Evolutionary conservation across 805 yeast genomes (phyloP).

Genomic region (Peterozyma toletana): DNA sequence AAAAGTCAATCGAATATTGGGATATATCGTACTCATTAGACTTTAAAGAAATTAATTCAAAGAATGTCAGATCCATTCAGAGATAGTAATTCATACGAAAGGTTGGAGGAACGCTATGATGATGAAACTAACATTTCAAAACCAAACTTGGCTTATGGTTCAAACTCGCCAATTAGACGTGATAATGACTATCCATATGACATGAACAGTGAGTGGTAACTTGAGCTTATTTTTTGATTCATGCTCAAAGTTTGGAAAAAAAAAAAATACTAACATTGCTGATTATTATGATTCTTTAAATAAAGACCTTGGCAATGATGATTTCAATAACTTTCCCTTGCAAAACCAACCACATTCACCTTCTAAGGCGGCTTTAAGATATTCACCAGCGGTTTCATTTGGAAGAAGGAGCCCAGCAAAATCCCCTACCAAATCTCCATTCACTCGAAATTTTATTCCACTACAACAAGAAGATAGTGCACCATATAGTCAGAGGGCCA

Average conservation of each 20-base stretch:
- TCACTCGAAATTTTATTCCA: constrained; percentile 19
- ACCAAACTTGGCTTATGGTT: constrained; percentile 11
- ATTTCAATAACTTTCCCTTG: too few species aligned
- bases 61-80: constrained; percentile 11
- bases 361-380: constrained; percentile 28
- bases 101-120: background rate
- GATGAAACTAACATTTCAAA: constrained; percentile 12
- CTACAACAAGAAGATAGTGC: constrained; percentile 14
- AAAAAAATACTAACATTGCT: background rate
- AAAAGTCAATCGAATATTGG: too few species aligned
- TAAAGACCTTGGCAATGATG: background rate
- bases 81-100: constrained; percentile 10
- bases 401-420: constrained; percentile 19
- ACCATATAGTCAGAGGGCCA: constrained; percentile 53
- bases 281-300: background rate
- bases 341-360: constrained; percentile 16
- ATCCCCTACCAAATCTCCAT: constrained; percentile 25
- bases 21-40: too few species aligned
- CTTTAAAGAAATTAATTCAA: too few species aligned
- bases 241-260: background rate
- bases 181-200: constrained; percentile 3
- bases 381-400: constrained; percentile 36
- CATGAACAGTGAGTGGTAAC: background rate
- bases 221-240: background rate
- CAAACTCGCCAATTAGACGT: constrained; percentile 13